phyloP scores from a whole-genome alignment of 371 early-diverging fungal species.

The Synchytrium microbalum region DNA sequence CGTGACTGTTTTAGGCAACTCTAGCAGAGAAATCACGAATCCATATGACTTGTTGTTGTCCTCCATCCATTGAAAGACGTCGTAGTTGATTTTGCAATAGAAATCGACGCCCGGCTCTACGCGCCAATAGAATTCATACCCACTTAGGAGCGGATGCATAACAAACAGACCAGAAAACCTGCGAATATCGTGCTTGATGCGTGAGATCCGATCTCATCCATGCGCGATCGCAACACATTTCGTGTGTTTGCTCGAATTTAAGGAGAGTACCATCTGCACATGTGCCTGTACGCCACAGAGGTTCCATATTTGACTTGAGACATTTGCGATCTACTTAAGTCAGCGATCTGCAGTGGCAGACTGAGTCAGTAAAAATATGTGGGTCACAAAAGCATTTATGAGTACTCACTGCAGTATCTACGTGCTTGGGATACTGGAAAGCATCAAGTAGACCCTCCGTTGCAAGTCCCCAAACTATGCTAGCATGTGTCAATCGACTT shows the following conservation, averaged over 20 bases:
- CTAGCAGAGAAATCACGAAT: constrained; percentile 64
- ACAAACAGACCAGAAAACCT: constrained; percentile 89
- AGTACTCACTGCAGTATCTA: constrained; percentile 49
- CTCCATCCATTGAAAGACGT: constrained; percentile 82
- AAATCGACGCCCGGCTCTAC: constrained; percentile 87
- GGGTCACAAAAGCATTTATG: background rate
- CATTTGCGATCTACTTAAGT: constrained; percentile 50
- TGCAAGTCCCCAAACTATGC: constrained; percentile 23
- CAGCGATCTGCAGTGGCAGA: constrained; percentile 46
- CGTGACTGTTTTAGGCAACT: constrained; percentile 71
- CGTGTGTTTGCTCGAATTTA: constrained; percentile 12
- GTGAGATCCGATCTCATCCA: constrained; percentile 9
- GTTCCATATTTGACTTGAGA: constrained; percentile 73
- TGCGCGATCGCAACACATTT: background rate
- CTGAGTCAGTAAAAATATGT: background rate
- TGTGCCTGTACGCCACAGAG: constrained; percentile 80
- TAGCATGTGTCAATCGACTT: constrained; percentile 37
- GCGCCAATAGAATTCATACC: constrained; percentile 92
- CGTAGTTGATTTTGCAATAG: constrained; percentile 78
- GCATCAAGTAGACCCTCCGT: constrained; percentile 68
- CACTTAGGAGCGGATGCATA: constrained; percentile 64
- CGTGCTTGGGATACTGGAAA: constrained; percentile 78
- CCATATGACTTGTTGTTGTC: constrained; percentile 77
- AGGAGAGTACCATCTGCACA: constrained; percentile 65
- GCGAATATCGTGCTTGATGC: constrained; percentile 21